phyloP scores from a whole-genome alignment of 2,329 filamentous ascomycete species.

The Sporothrix pallida region DNA sequence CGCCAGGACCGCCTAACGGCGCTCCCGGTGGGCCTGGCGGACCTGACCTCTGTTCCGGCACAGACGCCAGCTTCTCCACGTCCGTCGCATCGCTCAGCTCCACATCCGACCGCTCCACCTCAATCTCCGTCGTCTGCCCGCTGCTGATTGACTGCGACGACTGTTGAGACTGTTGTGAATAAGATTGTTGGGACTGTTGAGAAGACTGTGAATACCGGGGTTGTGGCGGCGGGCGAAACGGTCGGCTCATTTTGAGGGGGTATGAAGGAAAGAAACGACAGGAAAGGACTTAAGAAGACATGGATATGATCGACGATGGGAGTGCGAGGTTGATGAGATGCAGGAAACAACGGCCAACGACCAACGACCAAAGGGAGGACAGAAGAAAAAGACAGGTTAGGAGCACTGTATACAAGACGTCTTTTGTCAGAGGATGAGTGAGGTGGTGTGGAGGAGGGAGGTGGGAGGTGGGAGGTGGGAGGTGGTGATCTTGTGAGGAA shows the following conservation, averaged over 20 bases:
- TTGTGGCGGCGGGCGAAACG: slow-evolving; percentile 20
- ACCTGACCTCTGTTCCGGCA: slow-evolving; percentile 26
- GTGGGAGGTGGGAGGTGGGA: neutral
- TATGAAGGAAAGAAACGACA: neutral
- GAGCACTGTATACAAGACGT: slow-evolving; percentile 22
- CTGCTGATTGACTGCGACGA: slow-evolving; percentile 34
- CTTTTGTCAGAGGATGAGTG: slow-evolving; percentile 9
- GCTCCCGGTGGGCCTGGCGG: neutral
- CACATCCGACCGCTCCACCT: slow-evolving; percentile 32
- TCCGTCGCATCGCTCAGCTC: slow-evolving; percentile 38
- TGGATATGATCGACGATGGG: slow-evolving; percentile 18
- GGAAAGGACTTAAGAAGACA: slow-evolving; percentile 5
- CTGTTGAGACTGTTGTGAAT: neutral
- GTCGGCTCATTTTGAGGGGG: neutral
- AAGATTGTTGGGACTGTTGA: neutral
- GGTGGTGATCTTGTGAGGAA: neutral
- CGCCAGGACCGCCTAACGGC: neutral
- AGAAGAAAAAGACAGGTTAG: neutral
- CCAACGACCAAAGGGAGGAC: neutral
- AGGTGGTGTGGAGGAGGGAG: neutral
- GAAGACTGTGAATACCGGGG: slow-evolving; percentile 6
- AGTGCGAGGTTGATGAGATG: slow-evolving; percentile 22
- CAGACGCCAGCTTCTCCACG: slow-evolving; percentile 41
- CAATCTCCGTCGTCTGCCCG: slow-evolving; percentile 34
- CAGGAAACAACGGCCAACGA: neutral